Conservation (phyloP, 495 filamentous ascomycete genomes). For the Durotheca rogersii region DNA sequence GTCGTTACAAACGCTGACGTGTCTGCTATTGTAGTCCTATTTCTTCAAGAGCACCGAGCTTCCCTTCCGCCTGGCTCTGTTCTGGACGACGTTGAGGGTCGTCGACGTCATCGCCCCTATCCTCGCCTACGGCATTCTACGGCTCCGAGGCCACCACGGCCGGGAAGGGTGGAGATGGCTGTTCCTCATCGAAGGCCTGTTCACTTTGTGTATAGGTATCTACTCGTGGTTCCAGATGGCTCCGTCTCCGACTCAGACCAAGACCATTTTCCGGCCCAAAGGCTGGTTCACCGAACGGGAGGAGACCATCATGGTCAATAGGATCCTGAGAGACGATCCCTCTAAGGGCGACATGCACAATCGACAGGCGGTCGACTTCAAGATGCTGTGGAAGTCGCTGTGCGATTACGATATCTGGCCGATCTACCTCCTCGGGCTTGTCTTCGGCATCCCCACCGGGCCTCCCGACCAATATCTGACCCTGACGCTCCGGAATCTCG, state of each 20-base stretch:
- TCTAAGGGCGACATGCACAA: constrained; percentile 62
- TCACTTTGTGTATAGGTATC: constrained; percentile 59
- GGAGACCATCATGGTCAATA: constrained; percentile 68
- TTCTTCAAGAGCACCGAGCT: constrained; percentile 68
- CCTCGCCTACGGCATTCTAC: constrained; percentile 64
- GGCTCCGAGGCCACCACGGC: constrained; percentile 55
- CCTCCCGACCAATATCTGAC: constrained; percentile 62
- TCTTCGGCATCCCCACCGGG: constrained; percentile 54
- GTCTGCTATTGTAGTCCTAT: constrained; percentile 42
- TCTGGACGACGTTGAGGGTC: constrained; percentile 61
- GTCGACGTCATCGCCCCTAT: constrained; percentile 61
- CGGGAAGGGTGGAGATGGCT: constrained; percentile 68
- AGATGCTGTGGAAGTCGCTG: constrained; percentile 57
- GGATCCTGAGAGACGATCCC: constrained; percentile 69
- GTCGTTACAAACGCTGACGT: not conserved
- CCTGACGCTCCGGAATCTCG: constrained; percentile 57
- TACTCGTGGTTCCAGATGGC: constrained; percentile 64
- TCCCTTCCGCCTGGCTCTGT: constrained; percentile 63
- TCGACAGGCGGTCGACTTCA: constrained; percentile 60
- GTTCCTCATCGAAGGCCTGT: constrained; percentile 54
- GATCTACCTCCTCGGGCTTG: constrained; percentile 63
- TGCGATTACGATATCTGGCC: constrained; percentile 73
- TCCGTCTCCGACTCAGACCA: constrained; percentile 65
- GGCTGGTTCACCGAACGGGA: constrained; percentile 66
- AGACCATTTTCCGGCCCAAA: constrained; percentile 60